A percentile compares a stretch with the other conserved stretches of the same genome.
Conservation (phyloP, 139 green algal species). For the Coccomyxa sp. region DNA sequence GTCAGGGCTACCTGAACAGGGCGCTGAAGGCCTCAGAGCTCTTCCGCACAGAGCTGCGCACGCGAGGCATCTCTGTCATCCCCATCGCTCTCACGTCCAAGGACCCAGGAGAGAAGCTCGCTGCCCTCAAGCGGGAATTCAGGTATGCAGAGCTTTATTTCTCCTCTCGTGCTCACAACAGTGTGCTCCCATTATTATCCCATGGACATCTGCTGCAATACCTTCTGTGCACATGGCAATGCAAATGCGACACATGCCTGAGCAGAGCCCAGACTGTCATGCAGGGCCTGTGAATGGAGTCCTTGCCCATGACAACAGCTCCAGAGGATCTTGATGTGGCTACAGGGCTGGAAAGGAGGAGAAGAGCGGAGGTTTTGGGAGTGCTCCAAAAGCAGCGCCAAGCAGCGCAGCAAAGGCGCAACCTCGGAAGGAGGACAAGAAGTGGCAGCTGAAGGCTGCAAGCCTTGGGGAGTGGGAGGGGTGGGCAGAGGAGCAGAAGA, state of each 20-base stretch:
- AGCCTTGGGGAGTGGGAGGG: conserved; percentile 50
- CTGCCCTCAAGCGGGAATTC: conserved; percentile 62
- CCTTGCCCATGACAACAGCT: too few species aligned
- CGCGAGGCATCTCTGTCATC: conserved; percentile 64
- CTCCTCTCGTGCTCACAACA: not conserved
- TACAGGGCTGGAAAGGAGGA: not conserved
- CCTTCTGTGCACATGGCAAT: not conserved
- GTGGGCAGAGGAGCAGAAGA: conserved; percentile 79
- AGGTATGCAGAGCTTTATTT: not conserved
- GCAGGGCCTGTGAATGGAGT: too few species aligned
- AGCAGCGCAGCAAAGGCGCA: not conserved
- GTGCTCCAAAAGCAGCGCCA: not conserved
- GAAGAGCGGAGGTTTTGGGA: conserved; percentile 55
- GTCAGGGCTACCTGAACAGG: conserved; percentile 45
- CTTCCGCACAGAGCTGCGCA: conserved; percentile 48
- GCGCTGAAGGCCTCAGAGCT: conserved; percentile 49
- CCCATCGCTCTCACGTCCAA: conserved; percentile 29
- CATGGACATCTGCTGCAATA: too few species aligned
- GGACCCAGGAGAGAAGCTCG: conserved; percentile 57
- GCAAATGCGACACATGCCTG: not conserved
- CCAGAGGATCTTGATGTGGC: not conserved
- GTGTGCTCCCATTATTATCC: not conserved
- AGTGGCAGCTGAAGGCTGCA: conserved; percentile 62
- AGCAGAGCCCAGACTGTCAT: not conserved
- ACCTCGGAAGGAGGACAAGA: conserved; percentile 42